Base-by-base conservation (phyloP, 140 eudicot species). In the Erigeron philadelphicus region DNA sequence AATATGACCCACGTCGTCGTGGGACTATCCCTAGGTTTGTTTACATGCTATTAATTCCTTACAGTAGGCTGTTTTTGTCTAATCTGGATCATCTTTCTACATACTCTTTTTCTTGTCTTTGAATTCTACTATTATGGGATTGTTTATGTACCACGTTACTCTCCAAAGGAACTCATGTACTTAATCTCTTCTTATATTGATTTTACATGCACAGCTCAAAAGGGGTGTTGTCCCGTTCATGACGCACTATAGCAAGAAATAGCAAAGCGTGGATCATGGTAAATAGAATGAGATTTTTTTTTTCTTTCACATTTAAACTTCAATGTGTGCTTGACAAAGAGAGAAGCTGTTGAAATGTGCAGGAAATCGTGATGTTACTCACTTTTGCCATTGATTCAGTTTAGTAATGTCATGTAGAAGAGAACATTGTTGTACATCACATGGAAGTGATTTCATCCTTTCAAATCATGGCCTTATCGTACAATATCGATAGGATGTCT, bases 21-120 rank as follows among this genome's bases (percentile, higher is more conserved):
- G 95, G 90, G 68, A 84, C 90, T 49, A 81, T 92, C 44, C 96
- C 96, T 69, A 92, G 98, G 98, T 86, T 70, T 68, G 83, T 25
- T 49, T 50, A 3, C n/a, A 47, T 19, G 19, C 45, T 17, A 11
- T 7, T 35, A 54, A 16, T 2, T 13, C 13, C 41, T 4, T 62
- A 31, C 38, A 31, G 38, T 62, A 5, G 48, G 41, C 41, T 15
- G 9, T 31, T 31, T 1, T 48, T 25, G 3, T 25, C 50, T n/a
- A 12, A 7, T n/a, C 8, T 61, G 11, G 9, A 9, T 45, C 11
- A 45, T 45, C 49, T 45, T 45, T 8, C 49, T 0, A 45, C 11
- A 11, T 8, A 0, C 8, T 52, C 23, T 52, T 55, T 12, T 53
- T 15, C 9, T 8, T 16, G 1, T 15, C 7, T 15, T 15, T 10